phyloP scores from a whole-genome alignment of 495 filamentous ascomycete genomes.

The Aspergillus biplanus region DNA sequence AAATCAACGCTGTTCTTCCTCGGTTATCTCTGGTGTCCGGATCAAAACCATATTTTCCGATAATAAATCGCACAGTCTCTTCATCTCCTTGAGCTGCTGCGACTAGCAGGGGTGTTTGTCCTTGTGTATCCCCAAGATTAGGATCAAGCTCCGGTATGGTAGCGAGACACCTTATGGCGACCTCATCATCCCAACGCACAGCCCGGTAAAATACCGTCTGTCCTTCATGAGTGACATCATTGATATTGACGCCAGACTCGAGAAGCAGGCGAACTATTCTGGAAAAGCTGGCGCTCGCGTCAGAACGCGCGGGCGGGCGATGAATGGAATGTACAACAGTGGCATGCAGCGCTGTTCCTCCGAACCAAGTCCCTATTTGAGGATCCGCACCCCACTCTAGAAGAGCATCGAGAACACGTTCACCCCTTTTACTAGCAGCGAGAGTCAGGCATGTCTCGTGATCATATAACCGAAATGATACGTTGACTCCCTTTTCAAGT shows the following conservation, averaged over 20 bases:
- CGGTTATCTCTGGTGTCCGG: not conserved
- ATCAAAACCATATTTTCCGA: not conserved
- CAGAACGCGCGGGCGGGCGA: not conserved
- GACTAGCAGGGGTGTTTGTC: not conserved
- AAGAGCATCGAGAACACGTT: not conserved
- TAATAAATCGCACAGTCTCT: not conserved
- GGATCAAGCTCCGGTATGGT: not conserved
- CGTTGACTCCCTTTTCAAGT: not conserved
- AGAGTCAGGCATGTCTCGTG: not conserved
- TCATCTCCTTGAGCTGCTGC: not conserved
- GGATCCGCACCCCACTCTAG: not conserved
- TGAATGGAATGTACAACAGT: not conserved
- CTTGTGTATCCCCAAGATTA: not conserved
- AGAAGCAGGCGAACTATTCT: not conserved
- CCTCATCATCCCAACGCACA: not conserved
- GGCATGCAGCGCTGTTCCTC: not conserved
- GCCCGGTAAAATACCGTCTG: not conserved
- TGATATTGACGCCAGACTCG: not conserved
- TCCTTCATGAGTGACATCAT: not conserved
- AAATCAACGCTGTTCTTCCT: not conserved
- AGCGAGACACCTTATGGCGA: not conserved
- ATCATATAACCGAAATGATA: not conserved
- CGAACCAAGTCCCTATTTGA: not conserved
- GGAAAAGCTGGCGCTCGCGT: not conserved
- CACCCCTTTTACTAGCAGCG: not conserved